Evolutionary conservation across 2,329 filamentous ascomycete species (phyloP), one percentile per base, ranked within the genome.

Genomic region (Exophiala xenobiotica): DNA sequence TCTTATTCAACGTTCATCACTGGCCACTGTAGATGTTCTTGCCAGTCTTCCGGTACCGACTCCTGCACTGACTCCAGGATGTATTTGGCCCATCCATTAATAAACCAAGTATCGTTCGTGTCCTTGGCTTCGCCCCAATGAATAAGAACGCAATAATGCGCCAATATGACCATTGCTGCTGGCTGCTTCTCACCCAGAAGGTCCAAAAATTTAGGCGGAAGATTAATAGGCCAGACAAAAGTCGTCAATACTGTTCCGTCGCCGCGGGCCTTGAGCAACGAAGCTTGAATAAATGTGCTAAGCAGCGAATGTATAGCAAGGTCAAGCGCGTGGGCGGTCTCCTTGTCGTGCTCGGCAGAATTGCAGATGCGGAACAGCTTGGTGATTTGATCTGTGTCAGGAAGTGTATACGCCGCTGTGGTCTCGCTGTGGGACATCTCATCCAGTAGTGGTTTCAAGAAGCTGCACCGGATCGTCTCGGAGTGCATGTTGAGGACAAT

Each of bases 141-240:
- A 22, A 66, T 58, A 19, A 67, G 50, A 6, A 63, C 63, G 22
- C 63, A 61, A 43, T 64, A 66, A 40, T 67, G 59, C 23, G 64
- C 64, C 16, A 67, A 59, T 16, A 67, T 64, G 39, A 65, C 57
- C 51, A 67, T 59, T 0, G 70, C 67, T 39, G 72, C 57, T 0
- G 68, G 68, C 20, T 67, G 65, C 18, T 66, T 67, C 48, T 70
- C 67, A 6, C 65, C 63, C 11, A 72, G 40, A n/a, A 67, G 56
- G 27, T 72, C 67, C 42, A 72, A 53, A 43, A 66, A 73, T 22
- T 61, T 58, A 7, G 62, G 56, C 5, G 64, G 61, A 20, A 71
- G 48, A 46, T 61, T 65, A 44, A 72, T 69, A 1, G 67, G 68
- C 69, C 69, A 72, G 8, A 65, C 63, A 19, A 67, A 66, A 6